Conservation (phyloP, 768 basidiomycete species). For the Tephrocybe sp. region DNA sequence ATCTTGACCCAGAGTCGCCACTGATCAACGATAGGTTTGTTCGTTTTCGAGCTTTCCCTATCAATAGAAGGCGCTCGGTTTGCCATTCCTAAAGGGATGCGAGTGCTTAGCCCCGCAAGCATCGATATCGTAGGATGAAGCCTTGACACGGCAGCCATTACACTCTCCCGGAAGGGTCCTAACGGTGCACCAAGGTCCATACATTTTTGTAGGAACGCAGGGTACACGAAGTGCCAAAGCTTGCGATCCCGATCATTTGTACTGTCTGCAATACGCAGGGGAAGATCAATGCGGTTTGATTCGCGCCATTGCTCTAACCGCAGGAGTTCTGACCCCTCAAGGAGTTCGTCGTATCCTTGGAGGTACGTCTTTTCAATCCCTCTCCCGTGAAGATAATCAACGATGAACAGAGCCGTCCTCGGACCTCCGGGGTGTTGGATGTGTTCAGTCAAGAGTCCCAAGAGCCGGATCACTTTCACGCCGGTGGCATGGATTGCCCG, state of each 20-base stretch:
- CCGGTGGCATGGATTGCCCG: constrained; percentile 56
- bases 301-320: constrained; percentile 70
- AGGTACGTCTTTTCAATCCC: constrained; percentile 47
- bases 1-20: constrained; percentile 86
- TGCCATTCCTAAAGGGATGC: constrained; percentile 47
- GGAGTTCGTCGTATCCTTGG: constrained; percentile 63
- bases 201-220: constrained; percentile 59
- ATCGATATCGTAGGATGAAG: constrained; percentile 73
- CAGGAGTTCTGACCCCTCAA: constrained; percentile 58
- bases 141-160: constrained; percentile 68
- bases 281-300: constrained; percentile 51
- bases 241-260: constrained; percentile 62
- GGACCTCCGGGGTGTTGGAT: constrained; percentile 33
- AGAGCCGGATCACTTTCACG: constrained; percentile 59
- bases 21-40: constrained; percentile 63
- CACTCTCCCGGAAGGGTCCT: constrained; percentile 55
- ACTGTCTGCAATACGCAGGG: constrained; percentile 74
- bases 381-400: constrained; percentile 55
- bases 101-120: constrained; percentile 68
- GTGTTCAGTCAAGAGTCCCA: constrained; percentile 49
- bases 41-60: constrained; percentile 58
- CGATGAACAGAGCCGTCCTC: constrained; percentile 36
- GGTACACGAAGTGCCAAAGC: constrained; percentile 75
- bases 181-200: constrained; percentile 49
- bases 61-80: constrained; percentile 42